Percentiles rank a stretch among this genome's conserved stretches.
These are phyloP conservation scores for Annulohypoxylon maeteangense DNA, from an alignment of 495 filamentous ascomycete species.

Conservation along the genomic window DNA sequence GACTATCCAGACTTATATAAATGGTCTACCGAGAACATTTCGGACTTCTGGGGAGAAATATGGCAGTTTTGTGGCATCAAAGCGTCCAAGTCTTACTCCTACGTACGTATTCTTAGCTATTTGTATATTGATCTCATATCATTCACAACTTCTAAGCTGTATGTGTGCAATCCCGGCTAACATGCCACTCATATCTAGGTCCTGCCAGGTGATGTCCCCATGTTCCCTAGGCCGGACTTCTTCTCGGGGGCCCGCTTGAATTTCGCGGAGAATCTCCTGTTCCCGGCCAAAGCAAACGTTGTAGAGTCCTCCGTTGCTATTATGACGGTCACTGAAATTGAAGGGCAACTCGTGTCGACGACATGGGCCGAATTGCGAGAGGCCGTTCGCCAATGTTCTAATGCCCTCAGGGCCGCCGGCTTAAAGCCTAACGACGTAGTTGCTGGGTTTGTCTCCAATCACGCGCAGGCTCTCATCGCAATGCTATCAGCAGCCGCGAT, in stretches of 20 bases:
- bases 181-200: slow-evolving; percentile 62
- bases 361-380: slow-evolving; percentile 87
- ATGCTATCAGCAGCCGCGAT: slow-evolving; percentile 84
- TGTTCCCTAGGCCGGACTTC: slow-evolving; percentile 89
- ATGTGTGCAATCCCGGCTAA: not conserved
- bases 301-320: slow-evolving; percentile 72
- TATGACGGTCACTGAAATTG: slow-evolving; percentile 77
- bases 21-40: slow-evolving; percentile 84
- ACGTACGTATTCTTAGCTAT: slow-evolving; percentile 56
- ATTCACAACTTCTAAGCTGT: not conserved
- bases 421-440: slow-evolving; percentile 78
- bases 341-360: slow-evolving; percentile 67
- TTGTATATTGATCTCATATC: slow-evolving; percentile 14
- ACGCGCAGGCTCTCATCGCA: slow-evolving; percentile 82
- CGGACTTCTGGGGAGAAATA: slow-evolving; percentile 84
- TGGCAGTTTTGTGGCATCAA: slow-evolving; percentile 83
- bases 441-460: slow-evolving; percentile 85
- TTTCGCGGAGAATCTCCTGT: slow-evolving; percentile 93
- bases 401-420: slow-evolving; percentile 73
- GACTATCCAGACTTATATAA: slow-evolving; percentile 77
- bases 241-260: slow-evolving; percentile 83
- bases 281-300: slow-evolving; percentile 63
- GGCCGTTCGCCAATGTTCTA: slow-evolving; percentile 76
- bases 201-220: slow-evolving; percentile 67
- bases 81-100: slow-evolving; percentile 69